Conservation (phyloP, 2,329 filamentous ascomycete genomes). For the Stagonosporopsis cucurbitacearum region DNA sequence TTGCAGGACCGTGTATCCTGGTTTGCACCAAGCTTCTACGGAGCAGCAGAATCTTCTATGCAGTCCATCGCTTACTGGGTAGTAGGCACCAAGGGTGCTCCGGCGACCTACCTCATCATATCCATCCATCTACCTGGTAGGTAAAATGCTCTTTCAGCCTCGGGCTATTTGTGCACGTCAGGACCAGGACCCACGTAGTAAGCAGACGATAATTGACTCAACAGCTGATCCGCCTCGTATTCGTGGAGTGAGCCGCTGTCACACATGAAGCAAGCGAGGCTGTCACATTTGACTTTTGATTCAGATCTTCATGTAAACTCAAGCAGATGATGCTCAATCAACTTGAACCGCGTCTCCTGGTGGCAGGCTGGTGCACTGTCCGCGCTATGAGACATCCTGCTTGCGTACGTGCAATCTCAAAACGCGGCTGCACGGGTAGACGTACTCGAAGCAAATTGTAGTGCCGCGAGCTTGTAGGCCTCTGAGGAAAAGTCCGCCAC, state of each 20-base stretch:
- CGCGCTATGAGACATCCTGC: slow-evolving; percentile 3
- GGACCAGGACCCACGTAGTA: slow-evolving; percentile 19
- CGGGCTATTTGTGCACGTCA: background rate
- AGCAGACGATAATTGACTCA: slow-evolving; percentile 30
- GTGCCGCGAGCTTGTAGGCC: background rate
- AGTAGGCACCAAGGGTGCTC: no score
- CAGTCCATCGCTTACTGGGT: slow-evolving; percentile 8
- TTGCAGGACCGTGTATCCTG: slow-evolving; percentile 15
- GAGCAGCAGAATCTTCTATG: slow-evolving; percentile 17
- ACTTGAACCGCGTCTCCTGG: background rate
- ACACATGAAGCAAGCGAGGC: slow-evolving; percentile 13
- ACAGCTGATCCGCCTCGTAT: slow-evolving; percentile 22
- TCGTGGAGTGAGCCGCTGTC: slow-evolving; percentile 12
- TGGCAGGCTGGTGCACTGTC: slow-evolving; percentile 5
- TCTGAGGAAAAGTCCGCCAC: slow-evolving; percentile 1
- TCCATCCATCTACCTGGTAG: background rate
- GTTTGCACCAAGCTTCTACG: slow-evolving; percentile 17
- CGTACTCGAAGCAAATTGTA: slow-evolving; percentile 1
- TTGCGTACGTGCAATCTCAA: slow-evolving; percentile 7
- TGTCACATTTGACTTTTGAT: slow-evolving; percentile 9
- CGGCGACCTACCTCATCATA: no score
- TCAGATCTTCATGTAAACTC: slow-evolving; percentile 13
- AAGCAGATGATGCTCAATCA: slow-evolving; percentile 8
- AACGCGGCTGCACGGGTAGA: background rate
- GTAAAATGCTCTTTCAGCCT: slow-evolving; percentile 15